These are phyloP conservation scores for Thermochaetoides dissita DNA, from an alignment of 2,329 filamentous ascomycete genomes.

Conservation along the genomic window DNA sequence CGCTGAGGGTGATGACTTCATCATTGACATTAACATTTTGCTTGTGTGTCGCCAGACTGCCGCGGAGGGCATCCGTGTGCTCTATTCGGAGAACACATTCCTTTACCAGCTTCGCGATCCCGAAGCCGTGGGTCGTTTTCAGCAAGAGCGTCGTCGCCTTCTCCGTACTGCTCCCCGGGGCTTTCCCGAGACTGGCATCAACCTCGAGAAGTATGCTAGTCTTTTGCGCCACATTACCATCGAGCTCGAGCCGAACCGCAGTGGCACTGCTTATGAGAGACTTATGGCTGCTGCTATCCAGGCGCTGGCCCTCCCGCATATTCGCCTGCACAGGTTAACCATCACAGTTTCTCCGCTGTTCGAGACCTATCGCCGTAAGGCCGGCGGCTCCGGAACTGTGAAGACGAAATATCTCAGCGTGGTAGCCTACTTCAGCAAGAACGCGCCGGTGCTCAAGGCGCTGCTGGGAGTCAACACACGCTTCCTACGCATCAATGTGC, in stretches of 20 bases:
- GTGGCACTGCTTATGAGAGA: conserved; percentile 12
- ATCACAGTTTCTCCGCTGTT: conserved; percentile 23
- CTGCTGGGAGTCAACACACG: conserved; percentile 10
- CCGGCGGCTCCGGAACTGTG: neutral
- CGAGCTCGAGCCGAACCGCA: conserved; percentile 29
- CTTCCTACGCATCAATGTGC: conserved; percentile 13
- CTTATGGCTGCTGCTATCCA: conserved; percentile 9
- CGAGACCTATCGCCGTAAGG: neutral
- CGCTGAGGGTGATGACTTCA: conserved; percentile 3
- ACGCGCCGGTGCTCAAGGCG: conserved; percentile 2
- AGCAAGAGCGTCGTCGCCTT: no score
- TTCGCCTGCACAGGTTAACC: conserved; percentile 26
- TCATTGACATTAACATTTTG: conserved; percentile 26
- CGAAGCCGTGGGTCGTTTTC: neutral
- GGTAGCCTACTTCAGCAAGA: conserved; percentile 5
- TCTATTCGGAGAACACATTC: conserved; percentile 36
- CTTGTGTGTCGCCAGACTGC: conserved; percentile 21
- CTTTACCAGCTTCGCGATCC: conserved; percentile 31
- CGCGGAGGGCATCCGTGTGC: conserved; percentile 24
- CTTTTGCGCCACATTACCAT: conserved; percentile 29
- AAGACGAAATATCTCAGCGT: conserved; percentile 6
- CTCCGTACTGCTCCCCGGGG: no score
- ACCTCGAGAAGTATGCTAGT: conserved; percentile 24
- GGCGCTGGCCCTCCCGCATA: conserved; percentile 2
- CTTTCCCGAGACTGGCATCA: conserved; percentile 12